Percentiles rank a stretch among this genome's conserved stretches.
Conservation (phyloP, 352 stramenopile genomes). For the Phytophthora cajani region DNA sequence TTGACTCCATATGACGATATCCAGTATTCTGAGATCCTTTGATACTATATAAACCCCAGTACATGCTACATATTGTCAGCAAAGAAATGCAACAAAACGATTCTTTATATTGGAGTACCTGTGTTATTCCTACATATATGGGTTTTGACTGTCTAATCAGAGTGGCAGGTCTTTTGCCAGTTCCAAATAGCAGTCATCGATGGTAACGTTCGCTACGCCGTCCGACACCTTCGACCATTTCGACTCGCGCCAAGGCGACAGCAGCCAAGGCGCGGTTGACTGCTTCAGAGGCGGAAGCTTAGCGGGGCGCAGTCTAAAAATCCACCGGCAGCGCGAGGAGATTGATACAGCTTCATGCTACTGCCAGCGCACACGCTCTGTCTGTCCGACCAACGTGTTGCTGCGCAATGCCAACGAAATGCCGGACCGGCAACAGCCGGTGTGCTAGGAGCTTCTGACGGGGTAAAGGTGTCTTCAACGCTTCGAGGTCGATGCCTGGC, state of each 20-base stretch:
- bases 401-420: background rate
- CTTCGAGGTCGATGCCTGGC: background rate
- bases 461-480: constrained; percentile 12
- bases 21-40: background rate
- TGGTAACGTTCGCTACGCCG: constrained; percentile 13
- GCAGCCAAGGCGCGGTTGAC: constrained; percentile 7
- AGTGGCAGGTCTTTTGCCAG: constrained; percentile 1
- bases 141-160: background rate
- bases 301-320: background rate
- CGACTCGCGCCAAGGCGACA: constrained; percentile 4
- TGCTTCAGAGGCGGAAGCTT: constrained; percentile 8
- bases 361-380: background rate
- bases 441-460: background rate
- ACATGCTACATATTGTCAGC: too few species aligned
- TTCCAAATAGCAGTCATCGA: constrained; percentile 16
- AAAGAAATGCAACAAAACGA: background rate
- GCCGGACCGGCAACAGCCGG: background rate
- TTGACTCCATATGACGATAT: background rate
- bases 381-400: background rate
- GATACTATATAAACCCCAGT: background rate
- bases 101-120: background rate
- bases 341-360: constrained; percentile 5
- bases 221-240: background rate
- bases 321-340: constrained; percentile 2
- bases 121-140: background rate